Base-by-base conservation (phyloP, 2,329 filamentous ascomycete genomes). In the Ophiosphaerella herpotricha region DNA sequence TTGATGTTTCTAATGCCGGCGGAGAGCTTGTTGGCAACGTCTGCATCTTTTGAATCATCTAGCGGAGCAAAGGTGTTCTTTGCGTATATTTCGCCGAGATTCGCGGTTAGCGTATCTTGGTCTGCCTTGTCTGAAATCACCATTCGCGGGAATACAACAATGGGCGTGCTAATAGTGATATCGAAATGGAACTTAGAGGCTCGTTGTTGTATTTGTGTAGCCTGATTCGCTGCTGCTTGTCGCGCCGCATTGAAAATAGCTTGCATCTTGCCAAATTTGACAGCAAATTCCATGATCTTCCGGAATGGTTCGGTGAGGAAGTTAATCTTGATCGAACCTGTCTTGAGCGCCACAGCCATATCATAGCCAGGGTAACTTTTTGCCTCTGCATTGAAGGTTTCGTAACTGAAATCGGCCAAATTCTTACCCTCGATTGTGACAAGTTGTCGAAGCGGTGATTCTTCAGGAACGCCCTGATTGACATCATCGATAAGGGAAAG, bases 181-280 rank as follows among this genome's bases (percentile, higher is more conserved):
- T 99, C 94, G 49, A 97, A 97, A 69, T 95, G 92, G 78, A 97
- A 90, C 57, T 90, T 91, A 66, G 87, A 90, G 0, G 90, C 89
- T 66, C 86, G 92, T 66, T 97, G 88, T 67, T 97, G 94, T 5
- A 99, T 84, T 67, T 97, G 92, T 50, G 85, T 96, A 8, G 94
- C 95, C 72, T 97, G 92, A 54, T 90, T 93, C 34, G 94, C 90
- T 2, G 95, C 94, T 34, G 93, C 95, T 74, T 96, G 91, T 31
- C 95, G 85, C 11, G 95, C 94, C 36, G 94, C 93, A 68, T 99
- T 99, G 79, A 96, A 99, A 45, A 99, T 89, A 18, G 94, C 93
- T 74, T 99, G 94, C 94, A 99, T 99, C 75, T 96, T 96, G 53
- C 95, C 94, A 71, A 99, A 99, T 66, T 99, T 99, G 71, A 99